Conservation (phyloP, 352 stramenopile genomes). For the Phytopythium helicoides region DNA sequence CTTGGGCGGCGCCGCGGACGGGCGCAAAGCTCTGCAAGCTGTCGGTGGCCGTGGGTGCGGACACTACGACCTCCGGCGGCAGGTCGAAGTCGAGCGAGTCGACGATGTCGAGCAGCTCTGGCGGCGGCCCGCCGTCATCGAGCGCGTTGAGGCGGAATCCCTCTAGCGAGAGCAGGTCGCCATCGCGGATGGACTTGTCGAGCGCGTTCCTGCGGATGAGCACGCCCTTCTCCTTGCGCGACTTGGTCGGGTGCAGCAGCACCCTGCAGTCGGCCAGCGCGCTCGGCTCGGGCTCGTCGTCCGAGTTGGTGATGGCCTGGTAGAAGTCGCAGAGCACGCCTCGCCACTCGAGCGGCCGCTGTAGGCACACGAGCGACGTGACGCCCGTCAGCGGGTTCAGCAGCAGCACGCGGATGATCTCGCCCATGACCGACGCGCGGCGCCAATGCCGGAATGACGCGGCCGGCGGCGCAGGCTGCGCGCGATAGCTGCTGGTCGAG, state of each 20-base stretch:
- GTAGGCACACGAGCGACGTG: constrained; percentile 78
- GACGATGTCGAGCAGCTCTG: constrained; percentile 67
- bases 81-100: constrained; percentile 67
- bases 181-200: constrained; percentile 79
- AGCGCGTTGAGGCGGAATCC: constrained; percentile 38
- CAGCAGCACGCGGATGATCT: constrained; percentile 81
- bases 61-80: constrained; percentile 32
- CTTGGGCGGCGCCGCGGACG: constrained; percentile 7
- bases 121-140: constrained; percentile 44
- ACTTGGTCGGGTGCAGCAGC: constrained; percentile 79
- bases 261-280: constrained; percentile 71
- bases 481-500: neutral
- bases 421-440: constrained; percentile 47
- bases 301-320: constrained; percentile 78
- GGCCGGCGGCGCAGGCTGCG: neutral
- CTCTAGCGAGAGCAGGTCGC: constrained; percentile 72
- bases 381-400: constrained; percentile 64
- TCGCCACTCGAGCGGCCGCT: constrained; percentile 75
- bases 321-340: constrained; percentile 79
- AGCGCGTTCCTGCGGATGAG: constrained; percentile 68
- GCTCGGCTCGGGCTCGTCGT: constrained; percentile 61
- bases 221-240: constrained; percentile 75
- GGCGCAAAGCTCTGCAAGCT: constrained; percentile 1
- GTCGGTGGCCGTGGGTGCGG: neutral
- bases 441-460: neutral